Evolutionary conservation across 805 yeast species (phyloP).

Genomic region (Candida dendrica): DNA sequence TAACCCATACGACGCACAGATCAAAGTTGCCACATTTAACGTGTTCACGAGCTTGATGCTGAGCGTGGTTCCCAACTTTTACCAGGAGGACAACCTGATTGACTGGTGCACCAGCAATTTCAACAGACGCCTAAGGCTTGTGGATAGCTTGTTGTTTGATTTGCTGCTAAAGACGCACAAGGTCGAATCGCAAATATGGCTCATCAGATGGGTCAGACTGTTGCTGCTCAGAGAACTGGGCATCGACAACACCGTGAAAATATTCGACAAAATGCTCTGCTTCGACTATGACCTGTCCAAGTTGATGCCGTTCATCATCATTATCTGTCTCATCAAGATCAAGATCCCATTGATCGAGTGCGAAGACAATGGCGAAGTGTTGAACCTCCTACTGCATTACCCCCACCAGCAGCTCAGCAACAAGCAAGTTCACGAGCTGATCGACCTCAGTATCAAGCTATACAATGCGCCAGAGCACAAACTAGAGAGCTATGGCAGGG

Average conservation of each 20-base stretch:
- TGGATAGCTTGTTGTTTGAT: conserved; percentile 41
- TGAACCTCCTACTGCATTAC: conserved; percentile 38
- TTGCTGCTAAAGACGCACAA: conserved; percentile 33
- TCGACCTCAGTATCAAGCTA: conserved; percentile 29
- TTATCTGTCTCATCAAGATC: conserved; percentile 34
- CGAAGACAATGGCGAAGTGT: conserved; percentile 40
- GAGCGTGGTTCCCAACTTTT: conserved; percentile 35
- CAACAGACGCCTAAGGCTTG: conserved; percentile 34
- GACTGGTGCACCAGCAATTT: conserved; percentile 35
- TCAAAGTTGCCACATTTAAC: conserved; percentile 32
- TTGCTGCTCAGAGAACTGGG: conserved; percentile 40
- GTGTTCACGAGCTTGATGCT: conserved; percentile 38
- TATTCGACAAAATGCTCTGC: conserved; percentile 37
- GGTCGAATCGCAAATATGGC: conserved; percentile 45
- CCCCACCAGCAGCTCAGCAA: conserved; percentile 26
- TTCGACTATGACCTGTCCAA: conserved; percentile 23
- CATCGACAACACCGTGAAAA: conserved; percentile 23
- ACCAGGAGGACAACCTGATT: conserved; percentile 33
- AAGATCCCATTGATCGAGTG: conserved; percentile 36
- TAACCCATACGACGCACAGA: conserved; percentile 10
- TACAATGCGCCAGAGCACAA: conserved; percentile 28
- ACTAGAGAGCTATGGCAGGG: conserved; percentile 27
- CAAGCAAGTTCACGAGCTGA: conserved; percentile 18
- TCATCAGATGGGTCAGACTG: conserved; percentile 41
- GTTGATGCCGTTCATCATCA: conserved; percentile 31